Percentiles rank a stretch among this genome's conserved stretches.
Conservation (phyloP, 805 yeast genomes). For the Metschnikowia vanudenii region DNA sequence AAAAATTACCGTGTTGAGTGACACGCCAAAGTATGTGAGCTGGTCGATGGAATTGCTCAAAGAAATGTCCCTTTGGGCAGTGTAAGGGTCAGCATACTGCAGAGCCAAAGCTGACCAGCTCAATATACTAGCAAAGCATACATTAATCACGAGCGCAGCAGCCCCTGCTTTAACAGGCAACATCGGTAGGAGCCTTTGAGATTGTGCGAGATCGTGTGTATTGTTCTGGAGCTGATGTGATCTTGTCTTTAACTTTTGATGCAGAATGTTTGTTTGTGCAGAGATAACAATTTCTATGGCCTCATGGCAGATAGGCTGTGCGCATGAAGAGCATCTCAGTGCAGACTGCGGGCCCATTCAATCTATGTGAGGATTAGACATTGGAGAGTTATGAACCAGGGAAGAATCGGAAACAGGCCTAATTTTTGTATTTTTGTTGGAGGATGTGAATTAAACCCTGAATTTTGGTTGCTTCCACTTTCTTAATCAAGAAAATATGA, state of each 20-base stretch:
- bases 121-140: slow-evolving; percentile 2
- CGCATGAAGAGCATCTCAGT: neutral
- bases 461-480: too few species aligned
- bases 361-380: too few species aligned
- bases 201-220: neutral
- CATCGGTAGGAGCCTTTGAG: neutral
- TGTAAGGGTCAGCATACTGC: slow-evolving; percentile 20
- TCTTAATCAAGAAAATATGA: too few species aligned
- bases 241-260: neutral
- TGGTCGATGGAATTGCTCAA: slow-evolving; percentile 33
- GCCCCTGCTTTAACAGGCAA: slow-evolving; percentile 2
- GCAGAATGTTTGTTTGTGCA: neutral
- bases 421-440: too few species aligned
- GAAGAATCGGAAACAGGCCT: too few species aligned
- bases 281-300: neutral
- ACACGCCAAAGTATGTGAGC: slow-evolving; percentile 31
- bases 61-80: slow-evolving; percentile 39
- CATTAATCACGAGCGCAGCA: neutral
- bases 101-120: slow-evolving; percentile 8
- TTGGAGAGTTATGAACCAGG: too few species aligned
- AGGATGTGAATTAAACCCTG: too few species aligned
- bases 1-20: slow-evolving; percentile 30
- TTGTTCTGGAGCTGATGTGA: neutral
- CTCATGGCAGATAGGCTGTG: neutral
- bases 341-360: neutral